Percentiles rank a stretch among this genome's conserved stretches.
Conservation (phyloP, 495 filamentous ascomycete genomes). For the Penicillium simplicissimum region DNA sequence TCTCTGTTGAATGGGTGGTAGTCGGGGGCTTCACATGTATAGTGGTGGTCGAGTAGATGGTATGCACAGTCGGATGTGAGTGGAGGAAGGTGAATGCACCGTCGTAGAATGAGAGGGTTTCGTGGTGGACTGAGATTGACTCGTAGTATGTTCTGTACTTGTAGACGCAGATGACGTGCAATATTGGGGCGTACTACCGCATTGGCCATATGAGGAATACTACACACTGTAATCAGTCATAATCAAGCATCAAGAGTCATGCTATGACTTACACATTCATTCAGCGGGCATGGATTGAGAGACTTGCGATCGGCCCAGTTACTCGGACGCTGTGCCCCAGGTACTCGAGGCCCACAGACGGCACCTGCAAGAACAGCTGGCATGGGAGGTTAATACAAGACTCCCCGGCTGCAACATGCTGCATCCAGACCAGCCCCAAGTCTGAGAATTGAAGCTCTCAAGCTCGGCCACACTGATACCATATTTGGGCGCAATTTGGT, state of each 20-base stretch:
- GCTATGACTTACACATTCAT: conserved; percentile 15
- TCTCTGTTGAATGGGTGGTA: neutral
- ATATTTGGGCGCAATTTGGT: conserved; percentile 7
- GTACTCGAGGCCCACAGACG: conserved; percentile 24
- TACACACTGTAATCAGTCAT: neutral
- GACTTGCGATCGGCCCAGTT: conserved; percentile 17
- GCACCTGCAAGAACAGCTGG: conserved; percentile 22
- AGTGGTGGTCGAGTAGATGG: neutral
- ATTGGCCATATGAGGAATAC: neutral
- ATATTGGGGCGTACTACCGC: conserved; percentile 4
- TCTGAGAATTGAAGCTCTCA: conserved; percentile 14
- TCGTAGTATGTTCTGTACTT: neutral
- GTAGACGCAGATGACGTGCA: neutral
- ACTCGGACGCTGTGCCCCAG: conserved; percentile 15
- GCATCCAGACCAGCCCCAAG: conserved; percentile 20
- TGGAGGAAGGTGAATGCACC: neutral
- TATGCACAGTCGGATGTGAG: neutral
- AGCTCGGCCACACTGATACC: conserved; percentile 11
- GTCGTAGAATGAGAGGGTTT: too few relatives aligned
- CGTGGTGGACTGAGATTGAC: neutral
- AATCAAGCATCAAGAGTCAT: neutral
- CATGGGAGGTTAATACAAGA: conserved; percentile 22
- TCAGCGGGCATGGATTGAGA: conserved; percentile 16
- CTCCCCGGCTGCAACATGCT: neutral
- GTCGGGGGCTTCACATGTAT: neutral